Percentiles rank a stretch among this genome's conserved stretches.
phyloP scores from a whole-genome alignment of 306 rosid species.

The Castanospermum australe region DNA sequence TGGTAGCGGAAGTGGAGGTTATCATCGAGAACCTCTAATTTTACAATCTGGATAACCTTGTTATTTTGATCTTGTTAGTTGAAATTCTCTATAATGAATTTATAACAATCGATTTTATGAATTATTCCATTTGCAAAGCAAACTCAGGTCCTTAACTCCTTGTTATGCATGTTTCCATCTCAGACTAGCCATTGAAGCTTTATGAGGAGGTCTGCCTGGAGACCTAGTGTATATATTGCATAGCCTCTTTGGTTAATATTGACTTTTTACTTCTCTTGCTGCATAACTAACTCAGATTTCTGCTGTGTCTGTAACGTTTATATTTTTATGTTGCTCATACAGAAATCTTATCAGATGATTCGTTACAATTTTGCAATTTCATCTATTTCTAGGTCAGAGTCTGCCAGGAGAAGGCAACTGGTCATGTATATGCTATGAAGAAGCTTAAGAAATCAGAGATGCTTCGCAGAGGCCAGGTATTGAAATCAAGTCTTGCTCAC shows the following conservation, averaged over 20 bases:
- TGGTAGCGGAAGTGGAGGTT: neutral
- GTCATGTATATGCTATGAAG: constrained; percentile 90
- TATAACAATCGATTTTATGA: neutral
- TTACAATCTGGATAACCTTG: neutral
- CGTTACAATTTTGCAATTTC: constrained; percentile 1
- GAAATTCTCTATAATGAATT: neutral
- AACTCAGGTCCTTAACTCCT: neutral
- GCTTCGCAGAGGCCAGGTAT: constrained; percentile 93
- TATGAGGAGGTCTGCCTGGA: neutral
- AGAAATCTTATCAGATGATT: neutral
- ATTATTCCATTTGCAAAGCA: neutral
- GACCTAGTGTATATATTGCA: constrained; percentile 10
- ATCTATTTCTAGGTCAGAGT: constrained; percentile 67
- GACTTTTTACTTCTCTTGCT: neutral
- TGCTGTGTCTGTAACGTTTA: neutral
- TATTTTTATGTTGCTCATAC: constrained; percentile 15
- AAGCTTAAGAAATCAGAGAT: constrained; percentile 90
- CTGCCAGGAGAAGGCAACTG: constrained; percentile 77
- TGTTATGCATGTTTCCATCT: constrained; percentile 6
- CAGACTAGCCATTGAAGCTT: neutral
- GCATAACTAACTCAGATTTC: neutral
- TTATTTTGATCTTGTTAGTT: neutral
- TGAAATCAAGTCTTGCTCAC: neutral
- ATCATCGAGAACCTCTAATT: neutral
- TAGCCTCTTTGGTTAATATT: constrained; percentile 5